Evolutionary conservation across 805 yeast species (phyloP).

Genomic region (Sungouiella blattae): DNA sequence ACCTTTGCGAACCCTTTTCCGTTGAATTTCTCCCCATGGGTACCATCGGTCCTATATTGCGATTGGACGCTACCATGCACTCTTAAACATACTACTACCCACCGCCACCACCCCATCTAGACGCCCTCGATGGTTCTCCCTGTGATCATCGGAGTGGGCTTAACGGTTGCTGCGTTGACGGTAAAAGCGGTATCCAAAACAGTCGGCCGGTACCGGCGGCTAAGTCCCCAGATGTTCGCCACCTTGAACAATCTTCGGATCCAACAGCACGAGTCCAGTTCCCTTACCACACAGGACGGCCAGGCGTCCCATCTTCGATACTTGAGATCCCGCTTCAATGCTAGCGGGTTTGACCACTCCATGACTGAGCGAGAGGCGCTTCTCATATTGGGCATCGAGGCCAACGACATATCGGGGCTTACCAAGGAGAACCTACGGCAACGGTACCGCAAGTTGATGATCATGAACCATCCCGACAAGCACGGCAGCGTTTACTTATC

Average conservation of each 20-base stretch:
- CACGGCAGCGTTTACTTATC: slow-evolving; percentile 38
- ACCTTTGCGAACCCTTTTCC: too few relatives aligned
- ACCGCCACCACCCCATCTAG: too few relatives aligned
- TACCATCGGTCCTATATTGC: too few relatives aligned
- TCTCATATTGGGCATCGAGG: slow-evolving; percentile 38
- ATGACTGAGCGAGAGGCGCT: slow-evolving; percentile 46
- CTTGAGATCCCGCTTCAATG: slow-evolving; percentile 17
- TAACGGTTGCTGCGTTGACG: slow-evolving; percentile 15
- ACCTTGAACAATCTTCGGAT: slow-evolving; percentile 15
- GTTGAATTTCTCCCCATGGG: too few relatives aligned
- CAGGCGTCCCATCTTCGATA: slow-evolving; percentile 16
- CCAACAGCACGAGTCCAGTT: slow-evolving; percentile 6
- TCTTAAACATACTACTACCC: too few relatives aligned
- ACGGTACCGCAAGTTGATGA: slow-evolving; percentile 37
- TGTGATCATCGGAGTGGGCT: slow-evolving; percentile 16
- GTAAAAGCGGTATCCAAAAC: slow-evolving; percentile 12
- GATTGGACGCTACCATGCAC: too few relatives aligned
- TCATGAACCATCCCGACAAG: slow-evolving; percentile 42
- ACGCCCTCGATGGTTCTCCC: slow-evolving; percentile 22
- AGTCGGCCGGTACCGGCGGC: slow-evolving; percentile 9
- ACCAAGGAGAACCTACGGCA: slow-evolving; percentile 25
- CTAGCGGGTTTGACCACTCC: slow-evolving; percentile 28
- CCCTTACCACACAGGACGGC: slow-evolving; percentile 7
- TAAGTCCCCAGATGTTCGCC: slow-evolving; percentile 20
- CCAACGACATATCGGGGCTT: slow-evolving; percentile 30